phyloP scores from a whole-genome alignment of 352 stramenopile species.

The Pythium monospermum region DNA sequence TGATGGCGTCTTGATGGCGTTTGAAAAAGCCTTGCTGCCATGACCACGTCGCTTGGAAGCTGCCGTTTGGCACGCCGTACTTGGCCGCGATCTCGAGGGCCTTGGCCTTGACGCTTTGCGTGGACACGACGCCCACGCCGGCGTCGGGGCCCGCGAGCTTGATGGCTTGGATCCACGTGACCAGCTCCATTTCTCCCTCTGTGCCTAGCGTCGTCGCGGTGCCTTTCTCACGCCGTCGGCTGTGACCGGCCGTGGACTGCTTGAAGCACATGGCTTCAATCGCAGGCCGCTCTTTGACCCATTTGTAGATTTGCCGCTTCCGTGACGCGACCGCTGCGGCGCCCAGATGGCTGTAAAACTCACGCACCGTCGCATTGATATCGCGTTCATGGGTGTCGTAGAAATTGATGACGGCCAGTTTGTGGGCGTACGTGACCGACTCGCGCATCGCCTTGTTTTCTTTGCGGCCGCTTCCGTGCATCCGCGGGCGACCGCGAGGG shows the following conservation, averaged over 20 bases:
- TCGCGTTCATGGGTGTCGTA: slow-evolving; percentile 30
- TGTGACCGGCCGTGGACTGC: slow-evolving; percentile 27
- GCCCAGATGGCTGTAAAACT: slow-evolving; percentile 29
- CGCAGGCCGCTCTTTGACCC: slow-evolving; percentile 28
- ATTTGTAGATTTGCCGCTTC: slow-evolving; percentile 48
- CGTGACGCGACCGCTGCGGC: slow-evolving; percentile 22
- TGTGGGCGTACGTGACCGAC: slow-evolving; percentile 37
- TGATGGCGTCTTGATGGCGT: slow-evolving; percentile 28
- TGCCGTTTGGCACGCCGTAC: slow-evolving; percentile 27
- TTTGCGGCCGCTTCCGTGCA: slow-evolving; percentile 26
- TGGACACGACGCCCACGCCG: slow-evolving; percentile 13
- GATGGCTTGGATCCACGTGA: slow-evolving; percentile 25
- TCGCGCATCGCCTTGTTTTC: slow-evolving; percentile 26
- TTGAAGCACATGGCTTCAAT: slow-evolving; percentile 43
- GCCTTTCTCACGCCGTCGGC: slow-evolving; percentile 28
- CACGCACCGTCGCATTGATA: slow-evolving; percentile 32
- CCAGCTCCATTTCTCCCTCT: slow-evolving; percentile 29
- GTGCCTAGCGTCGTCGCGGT: slow-evolving; percentile 31
- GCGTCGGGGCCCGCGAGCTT: slow-evolving; percentile 6
- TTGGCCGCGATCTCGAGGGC: slow-evolving; percentile 33
- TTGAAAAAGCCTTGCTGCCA: slow-evolving; percentile 40
- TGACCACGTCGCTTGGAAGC: slow-evolving; percentile 42
- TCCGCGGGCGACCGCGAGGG: slow-evolving; percentile 21
- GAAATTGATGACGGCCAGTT: slow-evolving; percentile 36
- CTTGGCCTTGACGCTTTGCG: slow-evolving; percentile 26